These are phyloP conservation scores for Epichloe aotearoae DNA, from an alignment of 2,329 filamentous ascomycete genomes.

Conservation along the genomic window DNA sequence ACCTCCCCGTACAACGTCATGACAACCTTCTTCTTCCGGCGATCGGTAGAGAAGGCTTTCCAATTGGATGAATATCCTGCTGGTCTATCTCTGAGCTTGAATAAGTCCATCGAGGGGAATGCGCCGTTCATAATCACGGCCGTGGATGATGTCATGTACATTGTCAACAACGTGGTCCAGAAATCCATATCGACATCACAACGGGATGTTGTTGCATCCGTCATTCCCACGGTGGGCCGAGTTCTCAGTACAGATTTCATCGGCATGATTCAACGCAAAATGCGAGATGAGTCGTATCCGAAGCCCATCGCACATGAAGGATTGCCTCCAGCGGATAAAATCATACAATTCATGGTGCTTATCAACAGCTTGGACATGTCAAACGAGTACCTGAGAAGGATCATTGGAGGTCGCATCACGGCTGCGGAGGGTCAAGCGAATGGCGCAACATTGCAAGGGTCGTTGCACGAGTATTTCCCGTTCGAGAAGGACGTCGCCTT, in stretches of 20 bases:
- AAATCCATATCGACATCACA: conserved; percentile 80
- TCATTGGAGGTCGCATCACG: conserved; percentile 56
- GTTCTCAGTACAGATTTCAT: conserved; percentile 84
- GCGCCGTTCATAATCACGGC: conserved; percentile 88
- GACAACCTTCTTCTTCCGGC: conserved; percentile 92
- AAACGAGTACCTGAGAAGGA: conserved; percentile 79
- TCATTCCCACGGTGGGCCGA: conserved; percentile 65
- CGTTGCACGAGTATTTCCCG: conserved; percentile 58
- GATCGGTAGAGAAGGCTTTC: conserved; percentile 94
- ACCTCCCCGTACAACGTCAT: conserved; percentile 76
- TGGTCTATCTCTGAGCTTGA: conserved; percentile 64
- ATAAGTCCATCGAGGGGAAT: conserved; percentile 56
- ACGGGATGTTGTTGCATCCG: conserved; percentile 59
- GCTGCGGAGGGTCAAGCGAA: conserved; percentile 24
- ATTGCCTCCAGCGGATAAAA: conserved; percentile 74
- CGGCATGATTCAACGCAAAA: conserved; percentile 93
- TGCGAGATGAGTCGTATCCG: conserved; percentile 92
- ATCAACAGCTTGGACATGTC: conserved; percentile 93
- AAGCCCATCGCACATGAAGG: conserved; percentile 65
- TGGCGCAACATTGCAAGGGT: conserved; percentile 23
- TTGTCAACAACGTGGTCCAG: conserved; percentile 83
- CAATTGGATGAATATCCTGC: conserved; percentile 82
- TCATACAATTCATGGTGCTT: conserved; percentile 79
- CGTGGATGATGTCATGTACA: conserved; percentile 99
- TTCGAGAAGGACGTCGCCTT: conserved; percentile 62